A percentile compares a stretch with the other conserved stretches of the same genome.
phyloP scores from a whole-genome alignment of 2,329 filamentous ascomycete species.

The Botrytis fabae region DNA sequence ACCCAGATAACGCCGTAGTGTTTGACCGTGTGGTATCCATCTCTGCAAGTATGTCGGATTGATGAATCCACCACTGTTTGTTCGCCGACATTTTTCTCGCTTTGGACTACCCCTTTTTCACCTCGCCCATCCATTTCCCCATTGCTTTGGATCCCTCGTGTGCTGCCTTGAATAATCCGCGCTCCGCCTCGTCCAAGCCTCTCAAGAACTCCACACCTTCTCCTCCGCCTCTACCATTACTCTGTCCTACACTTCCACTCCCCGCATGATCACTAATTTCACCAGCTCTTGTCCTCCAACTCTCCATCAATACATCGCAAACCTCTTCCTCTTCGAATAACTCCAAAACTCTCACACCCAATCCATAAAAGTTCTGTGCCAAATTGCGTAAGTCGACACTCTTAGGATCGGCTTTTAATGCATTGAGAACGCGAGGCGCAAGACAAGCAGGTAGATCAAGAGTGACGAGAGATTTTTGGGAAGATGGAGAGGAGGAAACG shows the following conservation, averaged over 20 bases:
- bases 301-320: conserved; percentile 69
- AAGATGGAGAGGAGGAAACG: conserved; percentile 54
- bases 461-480: conserved; percentile 63
- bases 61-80: background rate
- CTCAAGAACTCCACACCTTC: conserved; percentile 80
- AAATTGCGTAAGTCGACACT: conserved; percentile 81
- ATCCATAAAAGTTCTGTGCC: conserved; percentile 82
- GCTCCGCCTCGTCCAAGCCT: conserved; percentile 87
- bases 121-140: conserved; percentile 64
- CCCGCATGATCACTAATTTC: conserved; percentile 88
- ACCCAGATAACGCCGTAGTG: background rate
- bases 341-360: conserved; percentile 83
- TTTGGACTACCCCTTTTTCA: conserved; percentile 37
- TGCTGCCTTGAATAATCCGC: conserved; percentile 69
- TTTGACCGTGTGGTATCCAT: background rate
- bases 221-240: conserved; percentile 68
- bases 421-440: conserved; percentile 73
- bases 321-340: conserved; percentile 88
- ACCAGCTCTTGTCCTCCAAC: conserved; percentile 76
- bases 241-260: conserved; percentile 73
- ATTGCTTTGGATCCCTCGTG: conserved; percentile 72
- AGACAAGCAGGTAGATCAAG: conserved; percentile 77
- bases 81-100: background rate
- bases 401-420: conserved; percentile 84
- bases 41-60: background rate